A percentile compares a stretch with the other conserved stretches of the same genome.
These are phyloP conservation scores for Tylopilus balloui DNA, from an alignment of 768 basidiomycete species.

Conservation along the genomic window DNA sequence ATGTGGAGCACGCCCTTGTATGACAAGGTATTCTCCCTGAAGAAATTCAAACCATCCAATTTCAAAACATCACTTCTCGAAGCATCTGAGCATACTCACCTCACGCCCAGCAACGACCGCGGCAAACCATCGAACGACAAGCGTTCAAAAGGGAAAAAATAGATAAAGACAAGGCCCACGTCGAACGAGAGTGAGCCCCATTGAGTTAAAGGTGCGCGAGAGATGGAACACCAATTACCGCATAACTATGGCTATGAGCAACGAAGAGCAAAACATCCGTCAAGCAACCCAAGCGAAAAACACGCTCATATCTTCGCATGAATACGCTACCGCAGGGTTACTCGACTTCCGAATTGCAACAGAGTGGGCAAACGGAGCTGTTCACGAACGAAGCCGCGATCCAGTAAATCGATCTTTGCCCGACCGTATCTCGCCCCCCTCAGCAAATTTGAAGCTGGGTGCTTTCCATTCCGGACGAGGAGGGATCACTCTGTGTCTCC, in stretches of 20 bases:
- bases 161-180: slow-evolving; percentile 35
- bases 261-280: slow-evolving; percentile 43
- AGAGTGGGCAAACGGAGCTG: slow-evolving; percentile 53
- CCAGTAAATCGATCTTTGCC: slow-evolving; percentile 46
- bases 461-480: slow-evolving; percentile 63
- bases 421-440: slow-evolving; percentile 45
- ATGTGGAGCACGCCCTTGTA: slow-evolving; percentile 68
- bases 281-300: slow-evolving; percentile 42
- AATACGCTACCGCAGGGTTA: slow-evolving; percentile 39
- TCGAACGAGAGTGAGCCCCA: slow-evolving; percentile 88
- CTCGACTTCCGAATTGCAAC: slow-evolving; percentile 39
- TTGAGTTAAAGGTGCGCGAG: slow-evolving; percentile 62
- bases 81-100: slow-evolving; percentile 24
- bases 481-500: slow-evolving; percentile 70
- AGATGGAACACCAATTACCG: slow-evolving; percentile 55
- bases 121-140: slow-evolving; percentile 42
- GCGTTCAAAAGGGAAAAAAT: slow-evolving; percentile 55
- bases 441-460: slow-evolving; percentile 68
- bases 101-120: background rate
- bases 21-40: slow-evolving; percentile 75
- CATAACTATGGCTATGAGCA: slow-evolving; percentile 90
- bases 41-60: slow-evolving; percentile 74
- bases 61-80: slow-evolving; percentile 50
- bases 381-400: slow-evolving; percentile 15
- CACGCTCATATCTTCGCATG: slow-evolving; percentile 77